Conservation (phyloP, 177 flowering plant genomes). For the Vitis hybrid region DNA sequence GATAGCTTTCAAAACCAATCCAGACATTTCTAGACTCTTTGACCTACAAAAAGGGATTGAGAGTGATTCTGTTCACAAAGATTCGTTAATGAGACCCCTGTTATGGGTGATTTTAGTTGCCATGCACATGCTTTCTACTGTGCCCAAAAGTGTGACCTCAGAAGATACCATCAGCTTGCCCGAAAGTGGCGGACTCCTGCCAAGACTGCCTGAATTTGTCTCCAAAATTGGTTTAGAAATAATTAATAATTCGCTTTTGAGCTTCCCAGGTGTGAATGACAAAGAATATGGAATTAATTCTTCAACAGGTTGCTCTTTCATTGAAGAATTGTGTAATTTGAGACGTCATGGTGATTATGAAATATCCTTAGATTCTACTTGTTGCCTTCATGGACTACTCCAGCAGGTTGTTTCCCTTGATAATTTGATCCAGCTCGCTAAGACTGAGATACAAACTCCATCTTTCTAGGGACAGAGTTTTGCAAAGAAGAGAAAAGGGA, state of each 20-base stretch:
- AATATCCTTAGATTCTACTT: too few species aligned
- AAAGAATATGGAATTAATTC: conserved; percentile 11
- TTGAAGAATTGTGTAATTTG: too few species aligned
- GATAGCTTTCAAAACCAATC: conserved; percentile 40
- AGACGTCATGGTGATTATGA: too few species aligned
- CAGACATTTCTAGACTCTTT: conserved; percentile 25
- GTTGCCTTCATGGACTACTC: neutral
- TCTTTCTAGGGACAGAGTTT: conserved; percentile 13
- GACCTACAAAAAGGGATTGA: conserved; percentile 9
- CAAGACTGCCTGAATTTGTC: neutral
- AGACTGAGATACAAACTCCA: conserved; percentile 18
- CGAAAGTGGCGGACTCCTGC: too few species aligned
- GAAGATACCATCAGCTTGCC: too few species aligned
- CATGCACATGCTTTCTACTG: too few species aligned
- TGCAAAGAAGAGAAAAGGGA: conserved; percentile 37
- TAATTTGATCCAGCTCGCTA: conserved; percentile 49
- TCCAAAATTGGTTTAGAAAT: conserved; percentile 65
- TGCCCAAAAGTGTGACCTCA: too few species aligned
- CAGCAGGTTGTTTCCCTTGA: conserved; percentile 38
- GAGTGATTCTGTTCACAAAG: too few species aligned
- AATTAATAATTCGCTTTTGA: conserved; percentile 47
- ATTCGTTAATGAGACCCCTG: too few species aligned
- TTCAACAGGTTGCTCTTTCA: too few species aligned
- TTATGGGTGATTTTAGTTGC: too few species aligned
- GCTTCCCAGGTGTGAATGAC: conserved; percentile 23